A percentile compares a stretch with the other conserved stretches of the same genome.
Conservation (phyloP, 148 eudicot genomes). For the Euryodendron excelsum region DNA sequence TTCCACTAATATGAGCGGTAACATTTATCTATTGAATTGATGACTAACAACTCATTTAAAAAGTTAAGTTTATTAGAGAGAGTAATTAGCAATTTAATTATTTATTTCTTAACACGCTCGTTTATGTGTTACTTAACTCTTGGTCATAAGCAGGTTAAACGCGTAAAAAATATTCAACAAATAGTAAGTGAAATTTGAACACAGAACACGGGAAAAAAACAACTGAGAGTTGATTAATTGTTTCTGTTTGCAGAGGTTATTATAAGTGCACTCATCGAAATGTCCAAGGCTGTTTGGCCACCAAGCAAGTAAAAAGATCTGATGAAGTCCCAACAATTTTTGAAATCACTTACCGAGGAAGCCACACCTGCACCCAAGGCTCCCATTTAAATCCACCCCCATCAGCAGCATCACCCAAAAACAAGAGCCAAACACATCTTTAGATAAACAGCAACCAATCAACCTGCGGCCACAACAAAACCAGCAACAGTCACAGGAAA, state of each 20-base stretch:
- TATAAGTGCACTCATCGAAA: slow-evolving; percentile 49
- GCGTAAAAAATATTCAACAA: too few relatives aligned
- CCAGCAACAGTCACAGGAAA: slow-evolving; percentile 21
- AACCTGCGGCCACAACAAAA: neutral
- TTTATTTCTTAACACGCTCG: too few relatives aligned
- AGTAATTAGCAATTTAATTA: too few relatives aligned
- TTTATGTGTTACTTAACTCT: too few relatives aligned
- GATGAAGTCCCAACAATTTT: slow-evolving; percentile 33
- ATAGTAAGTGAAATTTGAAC: too few relatives aligned
- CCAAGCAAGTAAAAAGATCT: slow-evolving; percentile 51
- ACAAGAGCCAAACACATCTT: slow-evolving; percentile 11
- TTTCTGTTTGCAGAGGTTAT: slow-evolving; percentile 40
- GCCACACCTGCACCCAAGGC: slow-evolving; percentile 39
- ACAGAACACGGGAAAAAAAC: too few relatives aligned
- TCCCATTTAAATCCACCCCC: slow-evolving; percentile 1
- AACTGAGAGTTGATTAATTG: too few relatives aligned
- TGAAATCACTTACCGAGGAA: slow-evolving; percentile 46
- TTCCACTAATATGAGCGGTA: too few relatives aligned
- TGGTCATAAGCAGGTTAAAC: too few relatives aligned
- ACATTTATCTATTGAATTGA: too few relatives aligned
- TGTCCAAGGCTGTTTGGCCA: slow-evolving; percentile 51
- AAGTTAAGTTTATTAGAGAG: too few relatives aligned
- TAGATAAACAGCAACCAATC: neutral
- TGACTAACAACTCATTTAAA: too few relatives aligned
- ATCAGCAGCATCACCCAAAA: neutral